Percentiles rank a stretch among this genome's conserved stretches.
phyloP scores from a whole-genome alignment of 441 rosid genomes.

The Geranium incanum region DNA sequence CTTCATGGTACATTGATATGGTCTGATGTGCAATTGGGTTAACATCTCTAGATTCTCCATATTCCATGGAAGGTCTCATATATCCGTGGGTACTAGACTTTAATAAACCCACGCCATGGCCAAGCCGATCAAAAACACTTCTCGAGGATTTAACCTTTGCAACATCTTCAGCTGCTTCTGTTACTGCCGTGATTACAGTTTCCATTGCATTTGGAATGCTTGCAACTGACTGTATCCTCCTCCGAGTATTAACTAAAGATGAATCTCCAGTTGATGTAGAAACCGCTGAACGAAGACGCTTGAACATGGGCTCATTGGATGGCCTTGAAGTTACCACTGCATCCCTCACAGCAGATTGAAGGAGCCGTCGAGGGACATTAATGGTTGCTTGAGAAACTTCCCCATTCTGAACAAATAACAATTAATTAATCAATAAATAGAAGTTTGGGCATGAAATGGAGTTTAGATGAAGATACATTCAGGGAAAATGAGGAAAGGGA shows the following conservation, averaged over 20 bases:
- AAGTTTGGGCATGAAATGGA: background rate
- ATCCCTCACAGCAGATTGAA: constrained; percentile 93
- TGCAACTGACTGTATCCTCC: constrained; percentile 58
- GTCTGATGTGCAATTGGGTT: constrained; percentile 30
- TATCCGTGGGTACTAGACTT: constrained; percentile 29
- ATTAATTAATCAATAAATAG: constrained; percentile 10
- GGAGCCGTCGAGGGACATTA: constrained; percentile 76
- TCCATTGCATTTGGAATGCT: constrained; percentile 68
- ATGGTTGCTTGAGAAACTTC: constrained; percentile 39
- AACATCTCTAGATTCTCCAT: constrained; percentile 39
- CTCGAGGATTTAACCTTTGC: constrained; percentile 46
- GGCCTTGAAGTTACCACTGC: constrained; percentile 64
- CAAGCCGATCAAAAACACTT: constrained; percentile 85
- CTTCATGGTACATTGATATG: constrained; percentile 25
- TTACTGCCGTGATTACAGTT: constrained; percentile 67
- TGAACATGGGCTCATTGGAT: constrained; percentile 44
- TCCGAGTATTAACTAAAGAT: constrained; percentile 38
- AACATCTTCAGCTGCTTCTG: constrained; percentile 88
- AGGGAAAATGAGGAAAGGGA: background rate
- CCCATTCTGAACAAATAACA: constrained; percentile 44
- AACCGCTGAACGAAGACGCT: constrained; percentile 87
- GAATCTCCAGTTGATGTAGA: constrained; percentile 49
- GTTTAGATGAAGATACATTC: background rate
- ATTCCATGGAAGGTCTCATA: constrained; percentile 33
- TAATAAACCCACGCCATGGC: constrained; percentile 38